Evolutionary conservation across 257 asterid genomes (phyloP).

Genomic region (Penstemon eatonii): DNA sequence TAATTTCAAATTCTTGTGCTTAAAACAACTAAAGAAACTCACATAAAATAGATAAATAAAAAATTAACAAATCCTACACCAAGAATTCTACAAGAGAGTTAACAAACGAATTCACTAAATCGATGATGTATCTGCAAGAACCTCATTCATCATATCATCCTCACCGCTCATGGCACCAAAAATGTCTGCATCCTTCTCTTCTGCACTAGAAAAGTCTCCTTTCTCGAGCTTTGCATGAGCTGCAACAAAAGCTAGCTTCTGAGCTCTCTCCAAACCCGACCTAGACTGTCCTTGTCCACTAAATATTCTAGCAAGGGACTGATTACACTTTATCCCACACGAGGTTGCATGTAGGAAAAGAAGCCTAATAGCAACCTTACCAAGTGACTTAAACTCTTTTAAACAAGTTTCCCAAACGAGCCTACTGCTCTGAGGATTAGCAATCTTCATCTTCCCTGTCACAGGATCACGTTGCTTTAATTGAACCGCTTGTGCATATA

Average conservation of each 20-base stretch:
- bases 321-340: constrained; percentile 52
- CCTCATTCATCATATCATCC: constrained; percentile 64
- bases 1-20: constrained; percentile 35
- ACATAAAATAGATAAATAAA: constrained; percentile 27
- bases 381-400: constrained; percentile 57
- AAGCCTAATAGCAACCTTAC: constrained; percentile 80
- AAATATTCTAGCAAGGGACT: constrained; percentile 55
- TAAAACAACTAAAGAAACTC: constrained; percentile 33
- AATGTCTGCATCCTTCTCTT: constrained; percentile 64
- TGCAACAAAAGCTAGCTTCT: constrained; percentile 68
- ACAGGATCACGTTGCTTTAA: constrained; percentile 64
- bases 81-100: constrained; percentile 38
- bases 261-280: constrained; percentile 59
- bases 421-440: constrained; percentile 84
- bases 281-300: constrained; percentile 46
- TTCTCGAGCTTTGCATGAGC: constrained; percentile 71
- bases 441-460: constrained; percentile 81
- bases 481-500: constrained; percentile 90
- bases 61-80: constrained; percentile 46
- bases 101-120: constrained; percentile 45
- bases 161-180: constrained; percentile 46
- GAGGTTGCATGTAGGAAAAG: constrained; percentile 87
- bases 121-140: constrained; percentile 62
- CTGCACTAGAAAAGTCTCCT: constrained; percentile 50
- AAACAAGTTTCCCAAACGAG: constrained; percentile 87